These are phyloP conservation scores for Fusarium sublunatum DNA, from an alignment of 2,329 filamentous ascomycete genomes.

Conservation along the genomic window DNA sequence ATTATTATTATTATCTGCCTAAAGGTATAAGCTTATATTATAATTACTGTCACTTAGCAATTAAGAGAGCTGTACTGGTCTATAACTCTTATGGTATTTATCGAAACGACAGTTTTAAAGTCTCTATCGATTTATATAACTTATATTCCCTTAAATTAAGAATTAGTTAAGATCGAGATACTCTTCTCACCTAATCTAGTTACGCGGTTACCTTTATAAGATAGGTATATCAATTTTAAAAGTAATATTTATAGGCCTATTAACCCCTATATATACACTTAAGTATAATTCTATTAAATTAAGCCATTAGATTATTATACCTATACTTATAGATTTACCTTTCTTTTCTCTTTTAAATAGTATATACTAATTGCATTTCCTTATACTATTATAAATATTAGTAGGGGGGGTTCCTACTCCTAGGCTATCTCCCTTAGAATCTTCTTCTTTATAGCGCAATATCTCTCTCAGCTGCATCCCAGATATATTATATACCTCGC, in stretches of 20 bases:
- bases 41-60: too few species aligned
- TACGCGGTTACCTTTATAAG: too few species aligned
- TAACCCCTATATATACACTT: neutral
- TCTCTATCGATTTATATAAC: too few species aligned
- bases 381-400: neutral
- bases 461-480: slow-evolving; percentile 4
- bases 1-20: neutral
- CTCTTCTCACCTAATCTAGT: too few species aligned
- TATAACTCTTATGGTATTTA: neutral
- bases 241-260: neutral
- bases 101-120: neutral
- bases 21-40: too few species aligned
- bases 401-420: neutral
- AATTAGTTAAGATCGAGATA: too few species aligned
- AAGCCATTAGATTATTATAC: neutral
- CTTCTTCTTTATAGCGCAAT: neutral
- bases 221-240: neutral
- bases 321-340: neutral
- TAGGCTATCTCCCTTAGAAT: neutral
- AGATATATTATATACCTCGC: slow-evolving; percentile 6
- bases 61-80: too few species aligned
- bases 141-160: too few species aligned
- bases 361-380: slow-evolving; percentile 6
- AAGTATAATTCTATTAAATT: neutral
- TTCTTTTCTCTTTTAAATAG: neutral